These are phyloP conservation scores for Calophaca sinica DNA, from an alignment of 306 rosid genomes.

Conservation along the genomic window DNA sequence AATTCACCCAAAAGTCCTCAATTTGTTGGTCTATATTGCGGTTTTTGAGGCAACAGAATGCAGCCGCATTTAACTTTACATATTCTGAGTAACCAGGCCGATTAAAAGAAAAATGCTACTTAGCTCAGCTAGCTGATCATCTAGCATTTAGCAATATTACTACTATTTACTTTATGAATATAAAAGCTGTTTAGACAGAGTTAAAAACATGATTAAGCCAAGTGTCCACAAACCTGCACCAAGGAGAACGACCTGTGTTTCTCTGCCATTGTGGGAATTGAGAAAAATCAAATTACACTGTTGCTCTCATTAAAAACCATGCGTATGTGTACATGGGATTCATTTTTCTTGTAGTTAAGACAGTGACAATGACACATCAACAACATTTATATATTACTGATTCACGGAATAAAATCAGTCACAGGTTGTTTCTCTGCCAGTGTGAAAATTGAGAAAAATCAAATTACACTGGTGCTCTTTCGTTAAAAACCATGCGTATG, in stretches of 20 bases:
- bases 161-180: neutral
- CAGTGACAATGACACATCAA: no score
- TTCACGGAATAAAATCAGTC: no score
- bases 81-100: neutral
- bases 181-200: neutral
- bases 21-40: constrained; percentile 1
- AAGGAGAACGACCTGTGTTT: constrained; percentile 93
- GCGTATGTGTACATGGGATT: no score
- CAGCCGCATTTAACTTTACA: neutral
- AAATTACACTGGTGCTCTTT: no score
- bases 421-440: no score
- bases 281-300: no score
- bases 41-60: neutral
- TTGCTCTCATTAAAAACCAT: no score
- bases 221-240: constrained; percentile 79
- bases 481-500: no score
- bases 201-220: constrained; percentile 12
- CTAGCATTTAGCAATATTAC: constrained; percentile 31
- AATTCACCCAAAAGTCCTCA: constrained; percentile 1
- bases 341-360: no score
- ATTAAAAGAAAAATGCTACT: neutral
- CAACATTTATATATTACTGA: no score
- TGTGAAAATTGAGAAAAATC: no score
- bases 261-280: no score
- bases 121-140: constrained; percentile 14